A percentile compares a stretch with the other conserved stretches of the same genome.
phyloP scores from a whole-genome alignment of 106 monocot genomes.

The Dioscorea dumetorum region DNA sequence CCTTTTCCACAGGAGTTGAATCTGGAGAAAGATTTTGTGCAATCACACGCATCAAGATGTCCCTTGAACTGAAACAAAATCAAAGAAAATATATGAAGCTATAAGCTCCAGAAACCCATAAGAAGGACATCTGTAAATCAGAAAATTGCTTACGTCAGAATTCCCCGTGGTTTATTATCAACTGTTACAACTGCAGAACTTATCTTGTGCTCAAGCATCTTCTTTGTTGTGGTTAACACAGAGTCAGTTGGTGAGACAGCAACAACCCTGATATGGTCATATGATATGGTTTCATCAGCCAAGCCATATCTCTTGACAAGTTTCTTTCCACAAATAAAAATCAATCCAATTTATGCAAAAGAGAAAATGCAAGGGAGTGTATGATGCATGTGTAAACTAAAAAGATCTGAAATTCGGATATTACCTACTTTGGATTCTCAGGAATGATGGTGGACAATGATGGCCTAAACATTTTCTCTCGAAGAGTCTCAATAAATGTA shows the following conservation, averaged over 20 bases:
- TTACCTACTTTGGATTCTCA: slow-evolving; percentile 88
- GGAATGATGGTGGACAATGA: slow-evolving; percentile 68
- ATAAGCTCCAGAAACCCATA: not conserved
- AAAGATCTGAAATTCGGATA: slow-evolving; percentile 10
- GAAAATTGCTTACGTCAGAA: slow-evolving; percentile 48
- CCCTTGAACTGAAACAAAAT: slow-evolving; percentile 36
- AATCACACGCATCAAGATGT: slow-evolving; percentile 75
- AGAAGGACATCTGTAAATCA: slow-evolving; percentile 4
- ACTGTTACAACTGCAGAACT: slow-evolving; percentile 65
- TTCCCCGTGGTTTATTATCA: slow-evolving; percentile 67
- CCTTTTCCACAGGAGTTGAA: slow-evolving; percentile 55
- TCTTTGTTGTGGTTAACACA: slow-evolving; percentile 70
- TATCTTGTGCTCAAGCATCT: slow-evolving; percentile 59
- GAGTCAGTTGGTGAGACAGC: slow-evolving; percentile 58
- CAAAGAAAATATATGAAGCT: not conserved
- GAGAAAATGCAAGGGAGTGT: too few relatives aligned
- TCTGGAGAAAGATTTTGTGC: slow-evolving; percentile 68
- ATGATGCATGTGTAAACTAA: not conserved
- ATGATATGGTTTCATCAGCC: not conserved
- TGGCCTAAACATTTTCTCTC: slow-evolving; percentile 73
- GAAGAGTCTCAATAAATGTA: slow-evolving; percentile 65
- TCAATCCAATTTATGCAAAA: not conserved
- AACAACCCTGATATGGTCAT: slow-evolving; percentile 35
- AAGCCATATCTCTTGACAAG: too few relatives aligned
- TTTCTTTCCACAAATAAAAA: not conserved